Percentiles rank a stretch among this genome's conserved stretches.
These are phyloP conservation scores for Alternaria arbusti DNA, from an alignment of 2,329 filamentous ascomycete genomes.

Conservation along the genomic window DNA sequence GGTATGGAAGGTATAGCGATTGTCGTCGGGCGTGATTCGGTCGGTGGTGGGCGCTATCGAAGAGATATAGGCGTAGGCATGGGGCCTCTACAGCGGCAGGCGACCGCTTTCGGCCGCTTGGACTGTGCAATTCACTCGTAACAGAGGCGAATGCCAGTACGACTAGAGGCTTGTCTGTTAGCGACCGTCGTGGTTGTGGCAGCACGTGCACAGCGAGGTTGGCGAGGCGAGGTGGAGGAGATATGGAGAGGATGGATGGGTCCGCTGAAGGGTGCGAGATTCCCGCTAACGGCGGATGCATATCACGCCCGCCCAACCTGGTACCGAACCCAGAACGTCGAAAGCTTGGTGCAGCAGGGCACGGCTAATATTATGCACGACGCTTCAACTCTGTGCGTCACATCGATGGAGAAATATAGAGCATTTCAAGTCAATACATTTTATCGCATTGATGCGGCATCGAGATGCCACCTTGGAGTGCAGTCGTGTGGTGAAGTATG, in stretches of 20 bases:
- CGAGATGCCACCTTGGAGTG: background rate
- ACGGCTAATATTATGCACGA: background rate
- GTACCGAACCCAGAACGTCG: slow-evolving; percentile 15
- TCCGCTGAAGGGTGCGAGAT: slow-evolving; percentile 19
- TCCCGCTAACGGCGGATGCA: slow-evolving; percentile 18
- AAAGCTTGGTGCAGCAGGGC: slow-evolving; percentile 6
- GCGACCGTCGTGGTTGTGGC: slow-evolving; percentile 8
- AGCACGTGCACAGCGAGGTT: slow-evolving; percentile 11
- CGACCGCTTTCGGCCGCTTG: slow-evolving; percentile 23
- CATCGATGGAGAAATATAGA: background rate
- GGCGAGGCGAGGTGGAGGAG: slow-evolving; percentile 16
- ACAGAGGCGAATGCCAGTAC: background rate
- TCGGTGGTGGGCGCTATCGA: slow-evolving; percentile 37
- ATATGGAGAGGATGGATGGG: slow-evolving; percentile 23
- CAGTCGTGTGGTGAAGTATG: slow-evolving; percentile 6
- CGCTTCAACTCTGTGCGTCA: background rate
- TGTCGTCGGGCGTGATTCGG: slow-evolving; percentile 9
- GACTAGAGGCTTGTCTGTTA: background rate
- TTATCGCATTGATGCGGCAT: background rate
- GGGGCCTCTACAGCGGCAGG: slow-evolving; percentile 32
- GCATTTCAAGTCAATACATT: background rate
- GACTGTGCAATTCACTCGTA: slow-evolving; percentile 8
- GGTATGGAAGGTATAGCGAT: slow-evolving; percentile 1
- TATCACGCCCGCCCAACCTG: slow-evolving; percentile 16
- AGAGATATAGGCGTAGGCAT: slow-evolving; percentile 41